Evolutionary conservation across 257 asterid genomes (phyloP).

Genomic region (Petrea volubilis): DNA sequence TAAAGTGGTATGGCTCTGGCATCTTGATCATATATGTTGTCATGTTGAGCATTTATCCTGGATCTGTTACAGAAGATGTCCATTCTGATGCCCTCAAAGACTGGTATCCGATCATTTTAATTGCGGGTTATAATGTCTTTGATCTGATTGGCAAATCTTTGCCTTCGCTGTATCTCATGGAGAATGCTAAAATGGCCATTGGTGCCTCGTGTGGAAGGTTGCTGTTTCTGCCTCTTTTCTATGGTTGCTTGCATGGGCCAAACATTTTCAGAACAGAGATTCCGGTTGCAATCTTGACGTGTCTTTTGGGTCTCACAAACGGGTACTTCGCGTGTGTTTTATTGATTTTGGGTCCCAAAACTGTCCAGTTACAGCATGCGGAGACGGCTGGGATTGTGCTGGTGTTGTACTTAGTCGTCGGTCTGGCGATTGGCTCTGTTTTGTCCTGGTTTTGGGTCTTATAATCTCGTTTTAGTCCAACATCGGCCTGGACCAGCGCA

Average conservation of each 20-base stretch:
- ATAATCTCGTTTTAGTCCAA: slow-evolving; percentile 12
- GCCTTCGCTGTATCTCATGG: slow-evolving; percentile 62
- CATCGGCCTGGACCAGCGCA: background rate
- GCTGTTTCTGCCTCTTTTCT: slow-evolving; percentile 81
- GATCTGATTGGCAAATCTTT: slow-evolving; percentile 76
- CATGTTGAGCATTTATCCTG: slow-evolving; percentile 85
- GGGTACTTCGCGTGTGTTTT: slow-evolving; percentile 78
- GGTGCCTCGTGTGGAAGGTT: slow-evolving; percentile 69
- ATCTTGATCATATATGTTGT: slow-evolving; percentile 62
- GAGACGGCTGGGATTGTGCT: slow-evolving; percentile 86
- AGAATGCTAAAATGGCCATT: slow-evolving; percentile 63
- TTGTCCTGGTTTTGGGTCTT: slow-evolving; percentile 95
- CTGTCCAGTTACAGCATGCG: slow-evolving; percentile 68
- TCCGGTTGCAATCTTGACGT: slow-evolving; percentile 72
- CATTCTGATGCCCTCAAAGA: slow-evolving; percentile 71
- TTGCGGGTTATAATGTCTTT: slow-evolving; percentile 74
- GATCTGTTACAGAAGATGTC: slow-evolving; percentile 90
- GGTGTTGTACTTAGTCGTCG: slow-evolving; percentile 63
- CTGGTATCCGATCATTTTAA: slow-evolving; percentile 83
- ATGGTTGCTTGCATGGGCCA: slow-evolving; percentile 86
- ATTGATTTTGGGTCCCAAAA: slow-evolving; percentile 77
- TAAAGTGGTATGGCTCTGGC: slow-evolving; percentile 84
- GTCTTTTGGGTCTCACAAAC: slow-evolving; percentile 84
- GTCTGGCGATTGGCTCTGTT: slow-evolving; percentile 75
- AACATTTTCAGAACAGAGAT: slow-evolving; percentile 67